Percentiles rank a stretch among this genome's conserved stretches.
Conservation (phyloP, 192 early-diverging fungal genomes). For the Entomortierella lignicola region DNA sequence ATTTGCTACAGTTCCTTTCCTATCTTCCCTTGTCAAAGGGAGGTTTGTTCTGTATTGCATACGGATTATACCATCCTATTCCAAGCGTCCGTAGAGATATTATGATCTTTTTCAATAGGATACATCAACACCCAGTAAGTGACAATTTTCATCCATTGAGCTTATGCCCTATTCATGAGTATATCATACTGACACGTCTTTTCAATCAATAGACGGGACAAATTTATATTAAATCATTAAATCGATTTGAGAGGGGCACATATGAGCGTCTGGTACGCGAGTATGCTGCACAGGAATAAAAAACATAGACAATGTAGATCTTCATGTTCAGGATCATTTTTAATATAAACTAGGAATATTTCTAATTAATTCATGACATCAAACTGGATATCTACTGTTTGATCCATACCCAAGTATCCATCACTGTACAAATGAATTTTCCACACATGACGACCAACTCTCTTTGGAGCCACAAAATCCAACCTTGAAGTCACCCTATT, state of each 20-base stretch:
- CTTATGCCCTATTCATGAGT: not conserved
- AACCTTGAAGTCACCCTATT: conserved; percentile 60
- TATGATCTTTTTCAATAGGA: conserved; percentile 77
- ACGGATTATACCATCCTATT: conserved; percentile 83
- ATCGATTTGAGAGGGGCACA: conserved; percentile 42
- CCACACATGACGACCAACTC: conserved; percentile 67
- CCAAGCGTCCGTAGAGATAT: conserved; percentile 73
- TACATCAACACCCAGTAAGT: conserved; percentile 74
- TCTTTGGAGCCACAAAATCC: conserved; percentile 73
- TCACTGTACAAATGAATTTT: conserved; percentile 77
- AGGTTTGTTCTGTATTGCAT: conserved; percentile 81
- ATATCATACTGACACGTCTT: too few species aligned
- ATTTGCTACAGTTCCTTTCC: conserved; percentile 73
- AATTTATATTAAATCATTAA: conserved; percentile 38
- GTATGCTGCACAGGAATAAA: conserved; percentile 7
- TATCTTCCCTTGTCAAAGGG: conserved; percentile 83
- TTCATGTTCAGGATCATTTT: too few species aligned
- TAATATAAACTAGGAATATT: too few species aligned
- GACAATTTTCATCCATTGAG: not conserved
- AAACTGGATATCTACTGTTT: conserved; percentile 63
- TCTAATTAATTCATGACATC: conserved; percentile 29
- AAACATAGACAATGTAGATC: too few species aligned
- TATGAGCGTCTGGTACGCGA: conserved; percentile 50
- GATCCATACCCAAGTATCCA: conserved; percentile 83
- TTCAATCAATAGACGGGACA: conserved; percentile 24